phyloP scores from a whole-genome alignment of 805 yeast genomes.

The Myxozyma vanderwaltii region DNA sequence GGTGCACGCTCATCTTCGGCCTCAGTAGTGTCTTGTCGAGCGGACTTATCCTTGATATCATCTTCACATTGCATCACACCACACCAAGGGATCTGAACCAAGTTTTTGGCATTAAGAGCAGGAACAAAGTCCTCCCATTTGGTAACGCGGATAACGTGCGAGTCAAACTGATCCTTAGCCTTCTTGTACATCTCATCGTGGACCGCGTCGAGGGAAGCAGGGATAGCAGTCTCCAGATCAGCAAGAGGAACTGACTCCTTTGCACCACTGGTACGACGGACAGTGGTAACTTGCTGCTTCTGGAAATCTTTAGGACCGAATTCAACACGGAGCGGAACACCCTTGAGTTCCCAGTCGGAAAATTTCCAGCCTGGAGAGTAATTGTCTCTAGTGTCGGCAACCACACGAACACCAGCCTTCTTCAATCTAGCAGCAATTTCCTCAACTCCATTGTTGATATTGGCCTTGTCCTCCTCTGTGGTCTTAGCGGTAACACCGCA shows the following conservation, averaged over 20 bases:
- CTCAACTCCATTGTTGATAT: constrained; percentile 69
- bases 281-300: constrained; percentile 77
- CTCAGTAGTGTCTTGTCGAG: constrained; percentile 69
- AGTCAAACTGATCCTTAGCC: constrained; percentile 82
- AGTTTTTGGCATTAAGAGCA: constrained; percentile 84
- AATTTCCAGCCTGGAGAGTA: constrained; percentile 99
- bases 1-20: constrained; percentile 97
- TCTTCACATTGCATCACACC: constrained; percentile 94
- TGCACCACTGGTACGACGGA: constrained; percentile 86
- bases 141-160: constrained; percentile 77
- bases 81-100: constrained; percentile 96
- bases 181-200: constrained; percentile 70
- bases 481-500: constrained; percentile 93
- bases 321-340: constrained; percentile 91
- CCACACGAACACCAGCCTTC: constrained; percentile 68
- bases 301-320: constrained; percentile 95
- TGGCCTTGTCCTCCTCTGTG: constrained; percentile 68
- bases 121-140: constrained; percentile 94
- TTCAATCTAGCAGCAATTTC: constrained; percentile 64
- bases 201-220: constrained; percentile 77
- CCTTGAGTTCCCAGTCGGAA: constrained; percentile 95
- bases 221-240: constrained; percentile 65
- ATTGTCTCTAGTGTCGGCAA: constrained; percentile 87
- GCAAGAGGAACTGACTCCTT: constrained; percentile 68
- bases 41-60: constrained; percentile 87